These are phyloP conservation scores for Metschnikowia henanensis DNA, from an alignment of 805 yeast genomes.

Conservation along the genomic window DNA sequence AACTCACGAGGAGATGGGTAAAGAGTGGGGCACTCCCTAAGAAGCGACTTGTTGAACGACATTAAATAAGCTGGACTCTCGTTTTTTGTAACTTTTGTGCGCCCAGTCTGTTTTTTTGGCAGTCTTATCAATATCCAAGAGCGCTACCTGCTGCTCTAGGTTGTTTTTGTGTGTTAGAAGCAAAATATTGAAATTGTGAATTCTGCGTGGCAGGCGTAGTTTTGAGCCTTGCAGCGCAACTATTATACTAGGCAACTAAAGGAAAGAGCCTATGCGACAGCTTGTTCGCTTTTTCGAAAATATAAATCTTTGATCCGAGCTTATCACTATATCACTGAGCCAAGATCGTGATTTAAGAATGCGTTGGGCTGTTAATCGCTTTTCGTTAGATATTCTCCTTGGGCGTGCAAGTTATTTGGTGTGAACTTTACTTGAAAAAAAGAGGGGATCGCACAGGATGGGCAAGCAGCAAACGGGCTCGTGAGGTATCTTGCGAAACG, in stretches of 20 bases:
- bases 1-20: constrained; percentile 47
- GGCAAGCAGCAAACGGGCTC: constrained; percentile 1
- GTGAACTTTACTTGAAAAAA: constrained; percentile 3
- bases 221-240: constrained; percentile 1
- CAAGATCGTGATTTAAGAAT: not conserved
- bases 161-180: not conserved
- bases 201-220: constrained; percentile 4
- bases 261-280: no score
- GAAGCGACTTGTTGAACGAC: constrained; percentile 25
- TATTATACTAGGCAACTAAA: not conserved
- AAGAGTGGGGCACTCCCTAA: constrained; percentile 47
- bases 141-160: not conserved
- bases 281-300: no score
- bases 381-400: not conserved
- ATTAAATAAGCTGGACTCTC: constrained; percentile 7
- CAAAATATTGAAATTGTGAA: not conserved
- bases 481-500: no score
- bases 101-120: not conserved
- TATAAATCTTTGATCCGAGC: no score
- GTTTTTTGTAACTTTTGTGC: no score
- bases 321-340: no score
- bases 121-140: not conserved
- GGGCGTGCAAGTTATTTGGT: constrained; percentile 7
- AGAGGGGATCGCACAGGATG: constrained; percentile 6
- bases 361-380: not conserved